Conservation (phyloP, 306 rosid species). For the Cucurbita ficifolia region DNA sequence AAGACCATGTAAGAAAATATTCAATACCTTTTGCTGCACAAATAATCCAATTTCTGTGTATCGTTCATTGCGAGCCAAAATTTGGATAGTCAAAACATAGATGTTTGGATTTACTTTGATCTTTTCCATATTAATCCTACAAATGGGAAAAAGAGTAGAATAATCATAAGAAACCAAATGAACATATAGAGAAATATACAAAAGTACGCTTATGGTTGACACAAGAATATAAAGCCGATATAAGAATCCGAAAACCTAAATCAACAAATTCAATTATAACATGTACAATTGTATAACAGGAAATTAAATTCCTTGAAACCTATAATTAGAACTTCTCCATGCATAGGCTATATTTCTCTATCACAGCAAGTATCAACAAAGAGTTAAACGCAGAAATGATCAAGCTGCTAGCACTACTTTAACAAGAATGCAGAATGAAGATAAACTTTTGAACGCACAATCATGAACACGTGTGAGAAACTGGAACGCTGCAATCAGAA, state of each 20-base stretch:
- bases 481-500: not conserved
- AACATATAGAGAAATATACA: not conserved
- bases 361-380: not conserved
- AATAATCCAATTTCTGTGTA: conserved; percentile 75
- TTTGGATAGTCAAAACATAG: conserved; percentile 55
- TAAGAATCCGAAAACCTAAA: not conserved
- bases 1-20: not conserved
- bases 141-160: conserved; percentile 1
- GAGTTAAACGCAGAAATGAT: not conserved
- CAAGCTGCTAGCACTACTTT: not conserved
- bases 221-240: not conserved
- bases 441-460: not conserved
- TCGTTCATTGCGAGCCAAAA: conserved; percentile 63
- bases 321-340: not conserved
- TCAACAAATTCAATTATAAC: not conserved
- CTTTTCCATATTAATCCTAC: conserved; percentile 68
- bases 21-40: conserved; percentile 66
- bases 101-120: conserved; percentile 56
- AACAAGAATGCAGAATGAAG: not conserved
- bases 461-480: not conserved
- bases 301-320: not conserved
- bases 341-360: not conserved
- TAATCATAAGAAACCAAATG: not conserved
- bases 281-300: not conserved
- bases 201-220: not conserved